Percentiles rank a stretch among this genome's conserved stretches.
These are phyloP conservation scores for Dipodascopsis uninucleata DNA, from an alignment of 805 yeast genomes.

Conservation along the genomic window DNA sequence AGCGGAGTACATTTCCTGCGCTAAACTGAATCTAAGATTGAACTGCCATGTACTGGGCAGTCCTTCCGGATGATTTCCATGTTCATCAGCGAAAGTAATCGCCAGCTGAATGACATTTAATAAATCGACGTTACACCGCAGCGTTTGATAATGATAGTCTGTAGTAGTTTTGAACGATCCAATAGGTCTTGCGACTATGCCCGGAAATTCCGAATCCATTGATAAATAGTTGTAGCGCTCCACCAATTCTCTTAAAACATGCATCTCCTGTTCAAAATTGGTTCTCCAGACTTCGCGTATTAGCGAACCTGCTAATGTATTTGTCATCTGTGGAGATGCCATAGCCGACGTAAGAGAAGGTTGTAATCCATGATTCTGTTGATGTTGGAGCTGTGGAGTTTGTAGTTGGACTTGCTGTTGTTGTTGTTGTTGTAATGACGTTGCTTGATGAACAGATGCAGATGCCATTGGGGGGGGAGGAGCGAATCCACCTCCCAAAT, in stretches of 20 bases:
- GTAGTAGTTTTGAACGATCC: constrained; percentile 85
- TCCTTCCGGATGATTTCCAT: constrained; percentile 65
- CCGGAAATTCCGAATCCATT: constrained; percentile 86
- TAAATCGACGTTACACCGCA: constrained; percentile 86
- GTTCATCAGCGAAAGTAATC: constrained; percentile 63
- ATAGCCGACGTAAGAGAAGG: constrained; percentile 22
- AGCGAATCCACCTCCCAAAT: constrained; percentile 1
- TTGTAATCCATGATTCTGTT: constrained; percentile 24
- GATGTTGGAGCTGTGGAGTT: constrained; percentile 26
- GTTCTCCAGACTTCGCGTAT: constrained; percentile 42
- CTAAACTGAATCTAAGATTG: constrained; percentile 77
- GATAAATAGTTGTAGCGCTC: constrained; percentile 40
- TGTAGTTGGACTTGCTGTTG: constrained; percentile 21
- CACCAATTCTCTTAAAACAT: constrained; percentile 38
- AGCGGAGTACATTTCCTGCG: constrained; percentile 74
- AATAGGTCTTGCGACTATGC: constrained; percentile 91
- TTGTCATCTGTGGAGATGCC: constrained; percentile 18
- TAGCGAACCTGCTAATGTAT: constrained; percentile 9
- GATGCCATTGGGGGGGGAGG: constrained; percentile 5
- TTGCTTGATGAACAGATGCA: neutral
- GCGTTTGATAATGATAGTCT: constrained; percentile 94
- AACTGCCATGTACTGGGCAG: constrained; percentile 90
- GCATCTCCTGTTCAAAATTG: constrained; percentile 42
- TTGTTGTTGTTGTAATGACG: constrained; percentile 15
- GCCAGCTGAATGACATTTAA: constrained; percentile 84